Conservation (phyloP, 208 protist species). For the Phytomonas sp. region DNA sequence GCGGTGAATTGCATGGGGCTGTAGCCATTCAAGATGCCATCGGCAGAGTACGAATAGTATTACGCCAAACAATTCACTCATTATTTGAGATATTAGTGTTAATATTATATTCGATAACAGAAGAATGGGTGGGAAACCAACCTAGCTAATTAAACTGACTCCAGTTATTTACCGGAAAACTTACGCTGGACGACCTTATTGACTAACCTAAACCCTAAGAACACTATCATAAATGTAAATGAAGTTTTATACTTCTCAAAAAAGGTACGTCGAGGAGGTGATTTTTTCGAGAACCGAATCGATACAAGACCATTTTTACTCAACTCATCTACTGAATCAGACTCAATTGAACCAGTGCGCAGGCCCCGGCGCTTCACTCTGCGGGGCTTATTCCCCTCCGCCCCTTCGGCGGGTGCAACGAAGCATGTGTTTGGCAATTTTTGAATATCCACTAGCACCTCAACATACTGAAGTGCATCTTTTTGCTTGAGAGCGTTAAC, state of each 20-base stretch:
- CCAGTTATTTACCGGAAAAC: no score
- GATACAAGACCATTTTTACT: conserved; percentile 22
- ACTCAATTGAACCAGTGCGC: conserved; percentile 6
- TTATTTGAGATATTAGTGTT: no score
- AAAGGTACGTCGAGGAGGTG: neutral
- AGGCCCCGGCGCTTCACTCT: conserved; percentile 24
- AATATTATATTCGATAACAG: no score
- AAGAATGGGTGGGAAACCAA: no score
- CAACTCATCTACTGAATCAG: conserved; percentile 14
- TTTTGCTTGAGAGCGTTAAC: conserved; percentile 21
- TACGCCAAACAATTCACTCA: no score
- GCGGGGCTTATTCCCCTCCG: conserved; percentile 7
- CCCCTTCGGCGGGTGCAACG: conserved; percentile 4
- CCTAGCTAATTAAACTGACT: no score
- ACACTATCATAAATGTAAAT: conserved; percentile 21
- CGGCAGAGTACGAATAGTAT: no score
- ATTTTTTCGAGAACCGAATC: conserved; percentile 15
- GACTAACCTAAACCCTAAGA: conserved; percentile 12
- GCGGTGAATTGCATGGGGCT: no score
- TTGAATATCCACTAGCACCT: conserved; percentile 30
- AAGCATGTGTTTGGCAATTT: conserved; percentile 14
- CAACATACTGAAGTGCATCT: conserved; percentile 41
- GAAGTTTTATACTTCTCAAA: conserved; percentile 15
- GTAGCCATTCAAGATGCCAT: no score
- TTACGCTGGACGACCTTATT: no score